These are phyloP conservation scores for Euphrasia confusa DNA, from an alignment of 257 asterid species.

Conservation along the genomic window DNA sequence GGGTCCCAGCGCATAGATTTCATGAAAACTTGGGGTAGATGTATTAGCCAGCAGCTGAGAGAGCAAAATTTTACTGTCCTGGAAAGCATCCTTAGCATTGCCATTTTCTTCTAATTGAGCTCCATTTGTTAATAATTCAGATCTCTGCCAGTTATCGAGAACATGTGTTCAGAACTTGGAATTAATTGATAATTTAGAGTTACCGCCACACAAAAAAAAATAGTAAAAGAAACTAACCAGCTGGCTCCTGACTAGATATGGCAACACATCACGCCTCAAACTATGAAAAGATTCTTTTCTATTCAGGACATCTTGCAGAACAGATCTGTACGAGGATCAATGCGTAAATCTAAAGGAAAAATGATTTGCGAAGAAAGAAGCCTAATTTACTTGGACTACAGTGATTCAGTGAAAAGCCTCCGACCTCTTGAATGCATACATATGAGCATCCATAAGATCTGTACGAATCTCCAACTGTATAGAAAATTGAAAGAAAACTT, in stretches of 20 bases:
- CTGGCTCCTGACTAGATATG: slow-evolving; percentile 90
- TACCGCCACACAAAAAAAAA: background rate
- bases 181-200: slow-evolving; percentile 1
- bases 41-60: slow-evolving; percentile 91
- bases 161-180: slow-evolving; percentile 24
- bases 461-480: slow-evolving; percentile 87
- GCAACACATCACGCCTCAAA: slow-evolving; percentile 85
- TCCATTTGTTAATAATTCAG: slow-evolving; percentile 65
- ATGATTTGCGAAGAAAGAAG: slow-evolving; percentile 20
- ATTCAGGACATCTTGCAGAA: slow-evolving; percentile 73
- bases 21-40: slow-evolving; percentile 83
- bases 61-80: slow-evolving; percentile 50
- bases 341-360: slow-evolving; percentile 15
- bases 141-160: slow-evolving; percentile 54
- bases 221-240: slow-evolving; percentile 55
- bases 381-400: slow-evolving; percentile 23
- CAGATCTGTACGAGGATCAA: slow-evolving; percentile 46
- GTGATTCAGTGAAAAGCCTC: slow-evolving; percentile 32
- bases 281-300: slow-evolving; percentile 74
- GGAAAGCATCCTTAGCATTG: slow-evolving; percentile 50
- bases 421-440: slow-evolving; percentile 98
- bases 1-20: slow-evolving; percentile 54
- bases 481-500: slow-evolving; percentile 16
- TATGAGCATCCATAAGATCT: slow-evolving; percentile 97
- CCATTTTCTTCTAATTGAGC: slow-evolving; percentile 73